Conservation (phyloP, 805 yeast genomes). For the Saccharomycopsis fibuligera region DNA sequence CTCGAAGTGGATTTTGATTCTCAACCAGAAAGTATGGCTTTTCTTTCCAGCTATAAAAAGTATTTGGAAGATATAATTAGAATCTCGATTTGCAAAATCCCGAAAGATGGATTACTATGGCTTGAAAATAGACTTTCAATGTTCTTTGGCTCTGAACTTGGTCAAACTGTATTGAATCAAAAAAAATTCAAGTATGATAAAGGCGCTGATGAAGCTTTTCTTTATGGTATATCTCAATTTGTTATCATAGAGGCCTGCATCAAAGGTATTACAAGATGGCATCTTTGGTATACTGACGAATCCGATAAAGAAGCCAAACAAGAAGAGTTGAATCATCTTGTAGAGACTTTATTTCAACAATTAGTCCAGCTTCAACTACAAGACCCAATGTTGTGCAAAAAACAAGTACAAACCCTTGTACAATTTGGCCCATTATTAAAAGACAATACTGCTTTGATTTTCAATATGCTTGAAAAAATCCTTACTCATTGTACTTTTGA, state of each 20-base stretch:
- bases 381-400: conserved; percentile 76
- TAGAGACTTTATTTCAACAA: conserved; percentile 67
- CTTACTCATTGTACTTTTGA: conserved; percentile 80
- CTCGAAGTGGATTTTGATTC: conserved; percentile 87
- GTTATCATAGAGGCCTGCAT: conserved; percentile 84
- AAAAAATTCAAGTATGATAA: conserved; percentile 48
- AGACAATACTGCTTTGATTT: conserved; percentile 48
- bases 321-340: conserved; percentile 43
- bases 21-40: conserved; percentile 68
- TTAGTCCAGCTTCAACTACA: conserved; percentile 67
- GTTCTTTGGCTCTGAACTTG: conserved; percentile 67
- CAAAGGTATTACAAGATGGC: conserved; percentile 92
- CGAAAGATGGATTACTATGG: conserved; percentile 79
- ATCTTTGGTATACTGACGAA: conserved; percentile 73
- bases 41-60: conserved; percentile 72
- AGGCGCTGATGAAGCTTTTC: conserved; percentile 58
- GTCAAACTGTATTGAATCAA: conserved; percentile 54
- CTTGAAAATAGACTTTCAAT: conserved; percentile 62
- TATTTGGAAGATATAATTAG: conserved; percentile 88
- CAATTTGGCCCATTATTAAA: conserved; percentile 91
- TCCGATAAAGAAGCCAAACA: conserved; percentile 48
- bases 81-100: conserved; percentile 76
- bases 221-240: conserved; percentile 75
- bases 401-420: conserved; percentile 85
- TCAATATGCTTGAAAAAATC: conserved; percentile 77